Conservation (phyloP, 345 rosid species). For the Leavenworthia alabamica region DNA sequence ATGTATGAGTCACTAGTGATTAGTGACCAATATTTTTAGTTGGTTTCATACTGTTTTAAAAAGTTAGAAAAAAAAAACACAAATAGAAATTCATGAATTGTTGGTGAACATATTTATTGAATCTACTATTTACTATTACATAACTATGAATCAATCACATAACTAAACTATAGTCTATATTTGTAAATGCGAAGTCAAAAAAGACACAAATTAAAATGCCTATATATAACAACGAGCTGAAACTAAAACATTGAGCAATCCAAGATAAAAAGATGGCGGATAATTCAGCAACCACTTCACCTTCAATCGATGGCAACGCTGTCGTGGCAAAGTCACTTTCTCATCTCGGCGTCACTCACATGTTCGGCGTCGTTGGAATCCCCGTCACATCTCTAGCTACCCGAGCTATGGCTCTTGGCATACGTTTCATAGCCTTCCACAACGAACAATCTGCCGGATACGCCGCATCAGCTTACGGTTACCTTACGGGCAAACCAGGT, state of each 20-base stretch:
- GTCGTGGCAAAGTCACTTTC: constrained; percentile 61
- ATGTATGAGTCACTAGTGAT: background rate
- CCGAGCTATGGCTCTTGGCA: constrained; percentile 67
- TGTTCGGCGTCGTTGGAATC: constrained; percentile 97
- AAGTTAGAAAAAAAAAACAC: background rate
- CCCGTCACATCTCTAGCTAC: constrained; percentile 90
- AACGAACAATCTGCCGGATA: constrained; percentile 99
- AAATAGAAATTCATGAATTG: background rate
- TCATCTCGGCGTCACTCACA: constrained; percentile 71
- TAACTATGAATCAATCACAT: background rate
- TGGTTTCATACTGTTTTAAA: background rate
- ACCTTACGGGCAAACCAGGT: constrained; percentile 80
- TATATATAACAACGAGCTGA: background rate
- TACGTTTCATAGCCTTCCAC: constrained; percentile 93
- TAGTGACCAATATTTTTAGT: background rate
- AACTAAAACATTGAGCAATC: background rate
- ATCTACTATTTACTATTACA: background rate
- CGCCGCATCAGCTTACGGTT: constrained; percentile 94
- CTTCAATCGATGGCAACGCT: constrained; percentile 57
- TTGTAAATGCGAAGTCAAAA: too few species aligned
- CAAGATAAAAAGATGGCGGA: constrained; percentile 21
- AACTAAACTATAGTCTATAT: too few species aligned
- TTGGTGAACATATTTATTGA: background rate
- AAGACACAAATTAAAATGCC: background rate
- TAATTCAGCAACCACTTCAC: constrained; percentile 10